Percentiles rank a stretch among this genome's conserved stretches.
Evolutionary conservation across 352 stramenopile species (phyloP).

Genomic region (Peronospora tabacina): DNA sequence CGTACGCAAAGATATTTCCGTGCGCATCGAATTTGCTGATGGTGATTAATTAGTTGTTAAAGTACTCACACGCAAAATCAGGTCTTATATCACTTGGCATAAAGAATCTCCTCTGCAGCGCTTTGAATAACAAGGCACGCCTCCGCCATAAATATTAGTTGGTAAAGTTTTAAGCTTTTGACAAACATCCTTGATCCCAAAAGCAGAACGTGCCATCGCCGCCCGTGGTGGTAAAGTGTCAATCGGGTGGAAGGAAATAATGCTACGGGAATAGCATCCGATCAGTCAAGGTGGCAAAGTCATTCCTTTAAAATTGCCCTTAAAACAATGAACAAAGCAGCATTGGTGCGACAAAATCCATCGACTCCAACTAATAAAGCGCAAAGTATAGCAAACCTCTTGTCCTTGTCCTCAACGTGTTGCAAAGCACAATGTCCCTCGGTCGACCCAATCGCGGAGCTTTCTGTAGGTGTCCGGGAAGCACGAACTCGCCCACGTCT

Average conservation of each 20-base stretch:
- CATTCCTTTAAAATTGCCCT: slow-evolving; percentile 32
- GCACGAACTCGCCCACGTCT: slow-evolving; percentile 82
- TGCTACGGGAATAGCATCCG: slow-evolving; percentile 85
- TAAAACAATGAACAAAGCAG: slow-evolving; percentile 1
- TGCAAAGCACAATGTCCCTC: slow-evolving; percentile 89
- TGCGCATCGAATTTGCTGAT: slow-evolving; percentile 89
- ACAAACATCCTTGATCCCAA: slow-evolving; percentile 97
- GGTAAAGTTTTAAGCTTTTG: slow-evolving; percentile 91
- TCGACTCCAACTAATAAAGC: background rate
- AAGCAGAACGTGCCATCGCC: slow-evolving; percentile 95
- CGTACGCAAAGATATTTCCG: slow-evolving; percentile 94
- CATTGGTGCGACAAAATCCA: slow-evolving; percentile 3
- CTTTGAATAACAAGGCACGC: background rate
- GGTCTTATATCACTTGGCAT: background rate
- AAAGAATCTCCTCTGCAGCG: background rate
- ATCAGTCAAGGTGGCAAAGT: slow-evolving; percentile 88
- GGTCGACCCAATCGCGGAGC: slow-evolving; percentile 87
- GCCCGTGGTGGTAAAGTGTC: slow-evolving; percentile 94
- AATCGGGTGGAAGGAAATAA: slow-evolving; percentile 85
- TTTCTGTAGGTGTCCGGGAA: slow-evolving; percentile 82
- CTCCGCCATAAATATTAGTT: slow-evolving; percentile 40
- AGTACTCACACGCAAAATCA: slow-evolving; percentile 7
- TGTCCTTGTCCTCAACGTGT: slow-evolving; percentile 83
- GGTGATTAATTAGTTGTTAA: slow-evolving; percentile 86
- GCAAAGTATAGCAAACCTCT: too few relatives aligned